Base-by-base conservation (phyloP, 345 rosid species). In the Camelina sativa region DNA sequence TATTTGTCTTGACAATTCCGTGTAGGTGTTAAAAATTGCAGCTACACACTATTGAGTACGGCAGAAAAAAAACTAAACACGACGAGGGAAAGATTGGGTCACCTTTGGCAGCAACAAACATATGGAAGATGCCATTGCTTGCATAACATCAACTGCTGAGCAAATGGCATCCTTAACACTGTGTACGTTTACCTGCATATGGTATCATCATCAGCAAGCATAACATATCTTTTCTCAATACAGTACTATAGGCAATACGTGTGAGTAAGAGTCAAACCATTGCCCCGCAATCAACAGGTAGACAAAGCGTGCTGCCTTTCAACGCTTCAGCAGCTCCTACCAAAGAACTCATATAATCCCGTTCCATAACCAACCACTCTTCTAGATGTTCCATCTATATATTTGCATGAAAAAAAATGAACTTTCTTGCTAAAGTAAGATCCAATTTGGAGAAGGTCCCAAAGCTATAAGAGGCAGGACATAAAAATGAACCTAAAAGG, bases 131-230 rank as follows among this genome's bases (percentile, higher is more conserved):
- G 87, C 87, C 93, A 95, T 89, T 54, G 93, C 88, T 69, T 90
- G 97, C 93, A 95, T 85, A 58, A 95, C 91, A 82, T 89, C 92
- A 76, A 87, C 87, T 4, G 93, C 99, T 38, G 97, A 95, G 79
- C 82, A 84, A 78, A 92, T 80, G 38, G 96, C 97, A 75, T 86
- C 87, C 76, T 89, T 89, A 59, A 92, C 78, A 46, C 82, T 88
- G 41, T 84, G 92, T 74, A 84, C 62, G 77, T 95, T 93, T 47
- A 86, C 93, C 99, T 95, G 89, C 44, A 84, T 53, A 64, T 9
- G 20, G 7, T 25, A 34, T 20, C 37, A 62, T 68, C 50, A 52
- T 75, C 19, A 50, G 62, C 11, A 58, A 35, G 28, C 0, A 40
- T 41, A 7, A 28, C 55, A 46, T 4, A 47, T 20, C 35, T 4